These are phyloP conservation scores for Cryptosporidium sp. DNA, from an alignment of 169 alveolate genomes.

Conservation along the genomic window DNA sequence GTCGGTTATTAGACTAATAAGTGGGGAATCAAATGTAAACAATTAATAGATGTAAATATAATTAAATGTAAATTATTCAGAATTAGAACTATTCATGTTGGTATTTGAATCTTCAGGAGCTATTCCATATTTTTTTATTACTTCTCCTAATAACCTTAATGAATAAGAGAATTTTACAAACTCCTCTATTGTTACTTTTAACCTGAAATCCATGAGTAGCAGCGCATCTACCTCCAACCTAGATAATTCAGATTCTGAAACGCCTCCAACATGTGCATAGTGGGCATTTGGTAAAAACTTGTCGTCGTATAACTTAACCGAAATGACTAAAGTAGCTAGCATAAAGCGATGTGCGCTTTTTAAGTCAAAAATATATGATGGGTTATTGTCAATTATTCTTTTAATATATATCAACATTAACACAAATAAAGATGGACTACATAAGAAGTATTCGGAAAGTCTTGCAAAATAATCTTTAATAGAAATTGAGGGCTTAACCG, in stretches of 20 bases:
- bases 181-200: conserved; percentile 45
- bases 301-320: conserved; percentile 54
- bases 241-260: conserved; percentile 38
- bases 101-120: not conserved
- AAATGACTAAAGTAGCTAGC: conserved; percentile 42
- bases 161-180: conserved; percentile 35
- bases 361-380: conserved; percentile 40
- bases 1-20: not conserved
- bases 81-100: not conserved
- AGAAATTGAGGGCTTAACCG: not conserved
- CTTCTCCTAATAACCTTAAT: conserved; percentile 25
- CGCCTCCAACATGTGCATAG: conserved; percentile 64
- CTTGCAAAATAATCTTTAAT: conserved; percentile 42
- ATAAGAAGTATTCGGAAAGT: conserved; percentile 29
- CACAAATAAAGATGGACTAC: conserved; percentile 65
- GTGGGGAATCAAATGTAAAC: not conserved
- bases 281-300: conserved; percentile 37
- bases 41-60: not conserved
- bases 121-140: not conserved
- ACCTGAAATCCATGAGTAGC: conserved; percentile 19
- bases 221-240: conserved; percentile 40
- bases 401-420: conserved; percentile 53
- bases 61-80: not conserved
- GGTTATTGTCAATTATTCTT: conserved; percentile 48
- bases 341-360: conserved; percentile 52